These are phyloP conservation scores for Wickerhamomyces ciferrii DNA, from an alignment of 805 yeast genomes.

Conservation along the genomic window DNA sequence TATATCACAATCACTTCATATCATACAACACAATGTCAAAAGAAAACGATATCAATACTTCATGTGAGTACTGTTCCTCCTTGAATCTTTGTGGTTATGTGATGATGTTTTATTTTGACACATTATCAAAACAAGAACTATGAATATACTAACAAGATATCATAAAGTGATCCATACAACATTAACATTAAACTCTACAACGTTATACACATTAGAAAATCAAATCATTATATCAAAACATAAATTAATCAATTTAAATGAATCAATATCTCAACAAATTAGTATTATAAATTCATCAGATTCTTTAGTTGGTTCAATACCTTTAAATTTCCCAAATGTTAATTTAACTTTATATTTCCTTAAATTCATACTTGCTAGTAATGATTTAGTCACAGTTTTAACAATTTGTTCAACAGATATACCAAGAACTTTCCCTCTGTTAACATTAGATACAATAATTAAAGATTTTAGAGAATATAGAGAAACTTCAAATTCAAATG, in stretches of 20 bases:
- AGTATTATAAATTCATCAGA: constrained; percentile 47
- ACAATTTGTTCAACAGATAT: constrained; percentile 14
- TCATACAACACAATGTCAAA: constrained; percentile 1
- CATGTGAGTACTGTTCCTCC: constrained; percentile 4
- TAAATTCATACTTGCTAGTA: constrained; percentile 14
- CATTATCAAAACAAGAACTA: not conserved
- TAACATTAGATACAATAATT: constrained; percentile 25
- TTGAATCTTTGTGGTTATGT: too few species aligned
- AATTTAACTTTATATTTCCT: constrained; percentile 13
- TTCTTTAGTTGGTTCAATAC: constrained; percentile 22
- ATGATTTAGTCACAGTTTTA: constrained; percentile 17
- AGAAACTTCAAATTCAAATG: constrained; percentile 12
- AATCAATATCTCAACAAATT: constrained; percentile 47
- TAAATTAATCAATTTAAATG: constrained; percentile 42
- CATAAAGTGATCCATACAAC: constrained; percentile 37
- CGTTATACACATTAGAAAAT: constrained; percentile 54
- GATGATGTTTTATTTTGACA: not conserved
- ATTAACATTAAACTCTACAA: constrained; percentile 50
- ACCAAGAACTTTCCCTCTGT: constrained; percentile 16
- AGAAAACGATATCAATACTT: constrained; percentile 3
- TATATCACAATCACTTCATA: not conserved
- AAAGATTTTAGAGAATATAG: constrained; percentile 41
- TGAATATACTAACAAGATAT: not conserved
- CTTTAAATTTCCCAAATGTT: constrained; percentile 7
- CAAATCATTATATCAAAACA: constrained; percentile 33